Base-by-base conservation (phyloP, 2,329 filamentous ascomycete genomes). In the Penicillium sp. region DNA sequence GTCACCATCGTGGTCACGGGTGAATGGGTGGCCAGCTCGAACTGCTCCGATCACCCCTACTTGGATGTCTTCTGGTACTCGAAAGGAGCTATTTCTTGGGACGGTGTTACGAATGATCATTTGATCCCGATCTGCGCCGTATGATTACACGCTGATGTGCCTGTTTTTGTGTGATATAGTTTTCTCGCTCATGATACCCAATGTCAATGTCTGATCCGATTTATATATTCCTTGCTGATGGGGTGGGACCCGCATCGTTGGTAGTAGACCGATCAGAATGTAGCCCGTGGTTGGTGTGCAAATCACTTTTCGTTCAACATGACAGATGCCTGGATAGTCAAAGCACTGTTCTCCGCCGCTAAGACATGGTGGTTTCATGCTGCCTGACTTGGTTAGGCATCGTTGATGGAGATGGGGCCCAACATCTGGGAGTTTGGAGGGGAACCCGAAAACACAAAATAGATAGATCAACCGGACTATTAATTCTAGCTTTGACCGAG, bases 1-100 rank as follows among this genome's bases (percentile, higher is more conserved):
- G 50, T 68, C 5, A 68, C 63, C 1, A 45, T 69, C 3, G 57
- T 69, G 1, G 48, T 66, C 14, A 57, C 56, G 0, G 57, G 63
- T 1, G 40, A 51, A 14, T 39, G 30, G 13, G 8, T 44, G 2
- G n/a, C 50, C n/a, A 18, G 45, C 11, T 47, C 49, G 9, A 46
- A 51, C 8, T 53, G 49, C 28, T 43, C 38, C 13, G 30, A 33
- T n/a, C 43, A 51, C 24, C 20, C 48, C n/a, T 54, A 55, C 31
- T 45, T 49, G n/a, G 50, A 60, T 31, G n/a, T 61, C 1, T 60
- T 60, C 25, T 55, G 51, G 53, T 46, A 48, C 13, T 41, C 50
- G 5, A 46, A n/a, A 24, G 46, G 51, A 4, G 16, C 20, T 2
- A 27, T 51, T 36, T 41, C 24, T 4, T 22, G 31, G n/a, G 47